These are phyloP conservation scores for Solanum chiquidenum DNA, from an alignment of 257 asterid genomes.

Conservation along the genomic window DNA sequence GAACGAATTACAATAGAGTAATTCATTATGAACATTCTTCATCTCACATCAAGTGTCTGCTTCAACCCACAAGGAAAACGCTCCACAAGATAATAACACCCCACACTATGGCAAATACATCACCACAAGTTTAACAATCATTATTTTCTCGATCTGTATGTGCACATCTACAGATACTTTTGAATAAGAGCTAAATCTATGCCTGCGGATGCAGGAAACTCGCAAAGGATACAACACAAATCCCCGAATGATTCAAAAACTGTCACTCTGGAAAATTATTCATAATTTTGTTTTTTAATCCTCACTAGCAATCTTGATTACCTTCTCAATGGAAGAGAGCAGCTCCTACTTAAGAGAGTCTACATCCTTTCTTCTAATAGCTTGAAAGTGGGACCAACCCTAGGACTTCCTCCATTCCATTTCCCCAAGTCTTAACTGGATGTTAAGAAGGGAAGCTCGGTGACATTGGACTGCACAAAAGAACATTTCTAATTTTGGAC, in stretches of 20 bases:
- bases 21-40: neutral
- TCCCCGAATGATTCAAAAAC: conserved; percentile 1
- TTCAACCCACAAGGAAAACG: neutral
- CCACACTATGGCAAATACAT: neutral
- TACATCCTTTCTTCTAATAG: conserved; percentile 53
- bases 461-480: conserved; percentile 52
- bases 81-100: neutral
- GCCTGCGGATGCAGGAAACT: neutral
- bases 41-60: neutral
- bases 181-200: neutral
- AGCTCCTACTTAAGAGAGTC: conserved; percentile 51
- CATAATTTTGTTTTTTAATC: conserved; percentile 1
- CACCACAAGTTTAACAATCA: neutral
- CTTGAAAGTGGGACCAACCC: conserved; percentile 53
- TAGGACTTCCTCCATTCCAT: conserved; percentile 62
- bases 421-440: conserved; percentile 66
- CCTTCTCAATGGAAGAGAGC: conserved; percentile 57
- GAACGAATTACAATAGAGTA: neutral
- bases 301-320: conserved; percentile 38
- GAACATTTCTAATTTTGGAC: conserved; percentile 33
- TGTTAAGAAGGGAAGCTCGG: conserved; percentile 65
- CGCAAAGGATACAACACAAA: neutral
- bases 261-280: neutral
- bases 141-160: neutral
- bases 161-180: neutral